Conservation (phyloP, 2,329 filamentous ascomycete genomes). For the Coccinonectria pachysandricola region DNA sequence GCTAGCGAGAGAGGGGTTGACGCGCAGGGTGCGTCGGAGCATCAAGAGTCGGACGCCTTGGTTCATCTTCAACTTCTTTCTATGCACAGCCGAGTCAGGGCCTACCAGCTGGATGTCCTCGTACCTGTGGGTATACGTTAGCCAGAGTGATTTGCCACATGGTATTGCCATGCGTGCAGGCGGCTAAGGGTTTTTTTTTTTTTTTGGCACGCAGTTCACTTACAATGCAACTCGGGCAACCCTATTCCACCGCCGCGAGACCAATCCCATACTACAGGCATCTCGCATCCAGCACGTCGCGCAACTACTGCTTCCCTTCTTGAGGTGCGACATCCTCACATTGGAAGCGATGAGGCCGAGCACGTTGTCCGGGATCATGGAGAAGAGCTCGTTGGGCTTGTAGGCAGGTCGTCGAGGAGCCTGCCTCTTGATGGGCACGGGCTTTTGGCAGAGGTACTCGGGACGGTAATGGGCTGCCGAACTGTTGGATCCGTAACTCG, state of each 20-base stretch:
- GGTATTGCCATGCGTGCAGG: no score
- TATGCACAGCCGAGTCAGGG: slow-evolving; percentile 42
- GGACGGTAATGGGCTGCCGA: slow-evolving; percentile 14
- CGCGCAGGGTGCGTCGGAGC: slow-evolving; percentile 46
- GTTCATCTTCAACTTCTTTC: slow-evolving; percentile 46
- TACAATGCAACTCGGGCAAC: slow-evolving; percentile 41
- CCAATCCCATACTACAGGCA: slow-evolving; percentile 38
- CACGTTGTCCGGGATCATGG: slow-evolving; percentile 48
- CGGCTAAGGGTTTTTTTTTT: slow-evolving; percentile 1
- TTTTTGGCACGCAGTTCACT: slow-evolving; percentile 15
- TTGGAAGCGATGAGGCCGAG: slow-evolving; percentile 45
- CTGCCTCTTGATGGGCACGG: slow-evolving; percentile 12
- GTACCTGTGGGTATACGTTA: slow-evolving; percentile 37
- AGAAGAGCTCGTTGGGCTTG: slow-evolving; percentile 42
- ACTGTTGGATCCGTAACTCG: slow-evolving; percentile 32
- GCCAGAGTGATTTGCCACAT: no score
- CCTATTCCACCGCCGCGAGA: slow-evolving; percentile 41
- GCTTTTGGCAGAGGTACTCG: slow-evolving; percentile 13
- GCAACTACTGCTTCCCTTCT: slow-evolving; percentile 39
- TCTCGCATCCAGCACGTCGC: slow-evolving; percentile 58
- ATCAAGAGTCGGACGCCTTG: slow-evolving; percentile 44
- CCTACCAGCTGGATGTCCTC: slow-evolving; percentile 49
- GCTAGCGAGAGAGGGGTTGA: slow-evolving; percentile 40
- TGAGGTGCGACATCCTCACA: slow-evolving; percentile 42
- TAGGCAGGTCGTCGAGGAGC: slow-evolving; percentile 16